These are phyloP conservation scores for Metroxylon sagu DNA, from an alignment of 176 grass and related monocot genomes.

Conservation along the genomic window DNA sequence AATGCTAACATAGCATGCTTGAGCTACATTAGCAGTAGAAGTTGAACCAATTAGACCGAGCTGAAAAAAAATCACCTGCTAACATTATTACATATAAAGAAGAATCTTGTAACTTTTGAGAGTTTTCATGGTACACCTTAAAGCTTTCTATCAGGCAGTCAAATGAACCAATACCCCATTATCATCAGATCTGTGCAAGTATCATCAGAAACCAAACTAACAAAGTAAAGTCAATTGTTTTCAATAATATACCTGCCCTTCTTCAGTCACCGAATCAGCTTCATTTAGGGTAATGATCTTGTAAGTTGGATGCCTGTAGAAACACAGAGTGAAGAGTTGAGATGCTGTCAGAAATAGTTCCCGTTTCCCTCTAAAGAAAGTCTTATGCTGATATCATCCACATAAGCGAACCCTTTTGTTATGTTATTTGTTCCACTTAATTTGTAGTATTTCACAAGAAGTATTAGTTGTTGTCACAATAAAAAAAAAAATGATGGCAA, in stretches of 20 bases:
- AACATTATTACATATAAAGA: slow-evolving; percentile 99
- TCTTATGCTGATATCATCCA: too few species aligned
- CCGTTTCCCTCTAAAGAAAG: too few species aligned
- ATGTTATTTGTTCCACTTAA: too few species aligned
- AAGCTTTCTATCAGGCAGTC: slow-evolving; percentile 48
- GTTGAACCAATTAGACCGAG: slow-evolving; percentile 1
- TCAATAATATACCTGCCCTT: slow-evolving; percentile 68
- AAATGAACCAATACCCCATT: too few species aligned
- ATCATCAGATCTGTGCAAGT: too few species aligned
- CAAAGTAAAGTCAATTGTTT: slow-evolving; percentile 5
- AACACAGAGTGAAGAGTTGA: not conserved
- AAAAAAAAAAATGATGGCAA: too few species aligned
- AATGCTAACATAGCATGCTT: not conserved
- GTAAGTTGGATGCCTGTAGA: slow-evolving; percentile 72
- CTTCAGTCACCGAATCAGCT: slow-evolving; percentile 99
- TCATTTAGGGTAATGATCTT: slow-evolving; percentile 98
- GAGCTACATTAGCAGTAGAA: not conserved
- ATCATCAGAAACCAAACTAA: not conserved
- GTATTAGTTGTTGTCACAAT: too few species aligned
- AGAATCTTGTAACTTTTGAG: slow-evolving; percentile 97
- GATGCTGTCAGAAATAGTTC: too few species aligned
- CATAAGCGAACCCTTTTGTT: too few species aligned
- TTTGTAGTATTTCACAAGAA: too few species aligned
- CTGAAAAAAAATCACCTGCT: slow-evolving; percentile 60
- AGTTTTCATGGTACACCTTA: slow-evolving; percentile 75